These are phyloP conservation scores for Syncephalastrum contaminatum DNA, from an alignment of 371 early-diverging fungal species.

Conservation along the genomic window DNA sequence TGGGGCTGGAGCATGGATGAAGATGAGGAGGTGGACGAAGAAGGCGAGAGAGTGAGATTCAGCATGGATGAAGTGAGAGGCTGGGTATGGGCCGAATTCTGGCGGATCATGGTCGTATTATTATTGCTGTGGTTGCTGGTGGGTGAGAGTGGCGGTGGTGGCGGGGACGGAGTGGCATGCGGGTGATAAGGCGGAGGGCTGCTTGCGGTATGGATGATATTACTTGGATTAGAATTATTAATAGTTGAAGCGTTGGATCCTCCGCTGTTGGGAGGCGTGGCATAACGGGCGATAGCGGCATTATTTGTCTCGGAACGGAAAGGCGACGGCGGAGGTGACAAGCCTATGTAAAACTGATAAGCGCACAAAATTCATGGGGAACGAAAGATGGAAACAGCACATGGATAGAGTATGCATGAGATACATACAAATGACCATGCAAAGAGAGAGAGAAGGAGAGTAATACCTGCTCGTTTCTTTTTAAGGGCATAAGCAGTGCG, in stretches of 20 bases:
- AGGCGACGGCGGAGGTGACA: conserved; percentile 11
- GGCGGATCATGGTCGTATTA: conserved; percentile 19
- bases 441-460: no score
- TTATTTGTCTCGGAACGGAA: neutral
- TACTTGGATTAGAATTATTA: neutral
- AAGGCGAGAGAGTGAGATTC: conserved; percentile 37
- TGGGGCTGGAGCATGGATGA: conserved; percentile 19
- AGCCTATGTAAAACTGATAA: neutral
- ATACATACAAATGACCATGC: no score
- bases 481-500: conserved; percentile 20
- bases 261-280: conserved; percentile 15
- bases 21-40: conserved; percentile 28
- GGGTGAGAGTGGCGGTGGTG: conserved; percentile 19
- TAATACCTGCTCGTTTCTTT: conserved; percentile 12
- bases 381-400: no score
- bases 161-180: conserved; percentile 4
- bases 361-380: no score
- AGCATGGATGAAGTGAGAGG: conserved; percentile 37
- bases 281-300: conserved; percentile 7
- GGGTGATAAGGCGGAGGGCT: neutral
- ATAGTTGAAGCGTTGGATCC: neutral
- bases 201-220: neutral
- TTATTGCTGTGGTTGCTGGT: conserved; percentile 13
- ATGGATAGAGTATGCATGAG: no score
- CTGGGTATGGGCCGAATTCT: conserved; percentile 11